Percentiles rank a stretch among this genome's conserved stretches.
Evolutionary conservation across 768 basidiomycete genomes (phyloP).

Genomic region (Leccinum subtestaceum): DNA sequence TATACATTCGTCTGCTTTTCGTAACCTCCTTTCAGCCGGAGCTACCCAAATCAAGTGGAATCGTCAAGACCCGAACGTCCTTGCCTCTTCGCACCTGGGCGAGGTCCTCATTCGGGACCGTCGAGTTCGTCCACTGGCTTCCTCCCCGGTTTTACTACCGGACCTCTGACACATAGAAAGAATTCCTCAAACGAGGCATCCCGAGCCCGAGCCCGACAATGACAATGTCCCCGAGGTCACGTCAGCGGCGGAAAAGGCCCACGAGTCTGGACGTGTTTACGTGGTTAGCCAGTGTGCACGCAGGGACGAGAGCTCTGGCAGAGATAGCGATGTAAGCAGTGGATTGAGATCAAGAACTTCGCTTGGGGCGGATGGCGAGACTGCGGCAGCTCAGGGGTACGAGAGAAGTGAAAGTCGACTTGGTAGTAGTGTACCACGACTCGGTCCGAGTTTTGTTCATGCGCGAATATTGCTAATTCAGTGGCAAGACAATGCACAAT

Average conservation of each 20-base stretch:
- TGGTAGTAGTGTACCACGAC: too few species aligned
- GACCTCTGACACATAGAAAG: slow-evolving; percentile 56
- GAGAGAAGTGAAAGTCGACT: slow-evolving; percentile 48
- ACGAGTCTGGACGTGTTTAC: slow-evolving; percentile 63
- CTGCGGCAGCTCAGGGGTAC: slow-evolving; percentile 5
- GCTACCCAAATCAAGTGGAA: slow-evolving; percentile 99
- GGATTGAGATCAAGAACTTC: slow-evolving; percentile 42
- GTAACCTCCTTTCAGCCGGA: slow-evolving; percentile 46
- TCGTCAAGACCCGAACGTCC: slow-evolving; percentile 74
- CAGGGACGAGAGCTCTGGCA: slow-evolving; percentile 56
- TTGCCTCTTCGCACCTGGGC: slow-evolving; percentile 87
- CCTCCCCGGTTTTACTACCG: not conserved
- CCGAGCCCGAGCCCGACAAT: slow-evolving; percentile 29
- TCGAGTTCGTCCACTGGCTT: slow-evolving; percentile 50
- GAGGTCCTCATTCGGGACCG: slow-evolving; percentile 94
- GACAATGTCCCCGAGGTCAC: slow-evolving; percentile 36
- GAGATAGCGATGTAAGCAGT: slow-evolving; percentile 46
- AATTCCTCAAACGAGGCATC: slow-evolving; percentile 49
- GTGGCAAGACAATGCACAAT: too few species aligned
- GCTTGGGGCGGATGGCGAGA: slow-evolving; percentile 18
- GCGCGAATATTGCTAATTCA: too few species aligned
- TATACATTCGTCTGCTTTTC: not conserved
- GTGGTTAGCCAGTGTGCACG: slow-evolving; percentile 72
- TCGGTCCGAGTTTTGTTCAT: too few species aligned
- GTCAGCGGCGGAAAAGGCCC: slow-evolving; percentile 46